Base-by-base conservation (phyloP, 805 yeast genomes). In the Barnettozyma californica region DNA sequence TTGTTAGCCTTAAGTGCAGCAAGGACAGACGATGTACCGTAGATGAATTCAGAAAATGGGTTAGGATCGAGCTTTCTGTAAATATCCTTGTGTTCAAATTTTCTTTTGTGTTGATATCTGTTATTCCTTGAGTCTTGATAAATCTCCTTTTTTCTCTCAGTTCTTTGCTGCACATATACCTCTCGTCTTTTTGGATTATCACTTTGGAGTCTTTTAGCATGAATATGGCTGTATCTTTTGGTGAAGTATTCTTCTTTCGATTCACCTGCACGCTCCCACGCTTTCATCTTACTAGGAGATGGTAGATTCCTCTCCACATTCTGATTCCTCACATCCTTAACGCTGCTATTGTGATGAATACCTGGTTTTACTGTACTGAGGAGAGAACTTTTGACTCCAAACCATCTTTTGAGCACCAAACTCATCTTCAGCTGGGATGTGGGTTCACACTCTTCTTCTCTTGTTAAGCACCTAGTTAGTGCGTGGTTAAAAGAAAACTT, bases 11-110 rank as follows among this genome's bases (percentile, higher is more conserved):
- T 62, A 49, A 90, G 68, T 0, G 89, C 95, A 1, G 95, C 84
- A 14, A 74, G 54, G 2, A 90, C 92, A 0, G 95, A 69, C 47
- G 85, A 83, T 0, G 84, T 80, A 9, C 97, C 97, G 60, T 75
- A 88, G 3, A 89, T 66, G 60, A 83, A 84, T 59, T 89, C 96
- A 43, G 75, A 65, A 33, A 80, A 60, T 0, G 85, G 83, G 46
- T 75, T 74, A 16, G 63, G 60, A 39, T 55, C 51, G 18, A 65
- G 44, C 11, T 56, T 50, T 14, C 49, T 55, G 43, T 57, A 59
- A 8, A 56, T 49, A 16, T 60, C 62, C 44, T 47, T 49, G 5
- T 43, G n/a, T 20, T 48, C 50, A 27, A 52, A 58, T 35, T 47
- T 51, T 16, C 51, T 40, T 43, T 48, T 53, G 46, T 54, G 58